Percentiles rank a stretch among this genome's conserved stretches.
Evolutionary conservation across 2,329 filamentous ascomycete genomes (phyloP).

Genomic region (Diaporthe ilicicola): DNA sequence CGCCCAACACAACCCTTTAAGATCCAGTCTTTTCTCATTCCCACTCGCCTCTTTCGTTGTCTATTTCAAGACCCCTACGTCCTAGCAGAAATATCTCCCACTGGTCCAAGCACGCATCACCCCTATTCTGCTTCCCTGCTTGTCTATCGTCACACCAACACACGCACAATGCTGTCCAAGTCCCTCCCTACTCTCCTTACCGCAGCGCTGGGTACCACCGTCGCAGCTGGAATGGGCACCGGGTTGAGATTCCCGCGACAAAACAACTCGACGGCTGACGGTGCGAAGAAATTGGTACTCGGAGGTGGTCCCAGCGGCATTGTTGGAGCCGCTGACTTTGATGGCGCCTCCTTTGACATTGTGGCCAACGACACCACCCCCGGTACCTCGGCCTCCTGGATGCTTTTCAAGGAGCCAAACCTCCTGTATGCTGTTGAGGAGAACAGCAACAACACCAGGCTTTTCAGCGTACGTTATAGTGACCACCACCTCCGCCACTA

Average conservation of each 20-base stretch:
- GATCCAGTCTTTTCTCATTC: conserved; percentile 9
- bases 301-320: conserved; percentile 47
- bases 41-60: neutral
- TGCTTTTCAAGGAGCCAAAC: conserved; percentile 50
- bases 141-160: neutral
- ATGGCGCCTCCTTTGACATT: conserved; percentile 49
- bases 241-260: neutral
- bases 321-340: conserved; percentile 52
- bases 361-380: conserved; percentile 44
- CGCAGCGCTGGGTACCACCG: conserved; percentile 10
- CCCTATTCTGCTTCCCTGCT: neutral
- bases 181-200: neutral
- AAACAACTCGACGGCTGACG: conserved; percentile 12
- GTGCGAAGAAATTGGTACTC: conserved; percentile 48
- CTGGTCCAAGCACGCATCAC: neutral
- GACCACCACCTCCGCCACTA: neutral
- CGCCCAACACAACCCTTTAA: neutral
- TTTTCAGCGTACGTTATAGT: conserved; percentile 43
- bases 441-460: conserved; percentile 49
- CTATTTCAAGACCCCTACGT: neutral
- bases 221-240: neutral
- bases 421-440: conserved; percentile 59
- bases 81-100: neutral
- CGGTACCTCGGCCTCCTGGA: conserved; percentile 53
- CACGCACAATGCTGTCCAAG: neutral